A percentile compares a stretch with the other conserved stretches of the same genome.
These are phyloP conservation scores for Stylosanthes scabra DNA, from an alignment of 331 rosid genomes.

Conservation along the genomic window DNA sequence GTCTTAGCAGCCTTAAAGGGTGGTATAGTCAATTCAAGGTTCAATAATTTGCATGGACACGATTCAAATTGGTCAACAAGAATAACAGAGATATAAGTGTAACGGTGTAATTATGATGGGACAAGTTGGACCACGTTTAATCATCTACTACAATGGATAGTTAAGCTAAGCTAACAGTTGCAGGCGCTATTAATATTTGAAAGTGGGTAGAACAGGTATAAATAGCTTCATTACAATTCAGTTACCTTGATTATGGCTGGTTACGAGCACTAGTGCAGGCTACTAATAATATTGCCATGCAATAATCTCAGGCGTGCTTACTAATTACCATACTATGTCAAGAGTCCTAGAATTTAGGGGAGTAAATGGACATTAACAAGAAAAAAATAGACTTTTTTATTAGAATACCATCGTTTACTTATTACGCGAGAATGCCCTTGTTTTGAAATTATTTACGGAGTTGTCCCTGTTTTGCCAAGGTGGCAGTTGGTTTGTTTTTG, in stretches of 20 bases:
- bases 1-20: neutral
- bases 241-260: conserved; percentile 11
- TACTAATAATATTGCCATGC: conserved; percentile 2
- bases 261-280: conserved; percentile 11
- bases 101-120: neutral
- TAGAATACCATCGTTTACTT: no score
- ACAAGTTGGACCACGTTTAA: conserved; percentile 21
- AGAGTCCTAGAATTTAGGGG: no score
- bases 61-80: neutral
- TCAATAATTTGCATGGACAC: neutral
- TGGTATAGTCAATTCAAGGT: neutral
- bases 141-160: conserved; percentile 27
- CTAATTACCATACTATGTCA: no score
- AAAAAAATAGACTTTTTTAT: no score
- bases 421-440: no score
- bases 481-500: no score
- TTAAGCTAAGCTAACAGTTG: no score
- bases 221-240: neutral
- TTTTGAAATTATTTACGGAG: no score
- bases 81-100: neutral
- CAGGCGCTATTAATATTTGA: conserved; percentile 19
- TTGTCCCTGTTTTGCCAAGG: no score
- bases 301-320: neutral
- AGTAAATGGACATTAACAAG: no score
- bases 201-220: neutral